Percentiles rank a stretch among this genome's conserved stretches.
Conservation (phyloP, 1,284 basidiomycete species). For the Pisolithus thermaeus region DNA sequence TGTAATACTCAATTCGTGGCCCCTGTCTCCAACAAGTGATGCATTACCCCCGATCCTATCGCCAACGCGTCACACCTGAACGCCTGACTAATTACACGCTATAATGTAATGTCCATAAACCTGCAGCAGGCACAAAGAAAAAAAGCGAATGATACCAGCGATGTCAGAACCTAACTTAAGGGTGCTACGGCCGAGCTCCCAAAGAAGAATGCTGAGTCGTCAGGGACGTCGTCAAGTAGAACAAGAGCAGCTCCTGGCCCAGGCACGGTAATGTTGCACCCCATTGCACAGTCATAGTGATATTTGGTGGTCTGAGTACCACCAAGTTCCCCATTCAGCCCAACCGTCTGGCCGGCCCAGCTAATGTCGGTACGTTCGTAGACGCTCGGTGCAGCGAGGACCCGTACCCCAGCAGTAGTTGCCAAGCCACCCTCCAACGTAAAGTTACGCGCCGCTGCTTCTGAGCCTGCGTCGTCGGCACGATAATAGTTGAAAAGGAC, state of each 20-base stretch:
- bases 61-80: no score
- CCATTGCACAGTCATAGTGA: slow-evolving; percentile 18
- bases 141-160: no score
- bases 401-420: slow-evolving; percentile 17
- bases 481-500: slow-evolving; percentile 27
- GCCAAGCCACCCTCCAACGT: slow-evolving; percentile 9
- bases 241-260: slow-evolving; percentile 32
- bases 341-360: slow-evolving; percentile 33
- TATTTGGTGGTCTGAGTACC: slow-evolving; percentile 22
- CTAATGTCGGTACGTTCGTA: slow-evolving; percentile 25
- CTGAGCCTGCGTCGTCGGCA: neutral
- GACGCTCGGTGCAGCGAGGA: slow-evolving; percentile 25
- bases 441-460: slow-evolving; percentile 19
- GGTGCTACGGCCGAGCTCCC: slow-evolving; percentile 28
- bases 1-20: no score
- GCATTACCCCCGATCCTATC: no score
- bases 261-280: slow-evolving; percentile 28
- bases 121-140: no score
- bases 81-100: no score
- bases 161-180: neutral
- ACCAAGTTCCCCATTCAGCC: slow-evolving; percentile 24
- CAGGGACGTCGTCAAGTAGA: slow-evolving; percentile 12
- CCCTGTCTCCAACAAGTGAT: no score
- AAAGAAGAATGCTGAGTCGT: slow-evolving; percentile 15
- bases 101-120: no score